Base-by-base conservation (phyloP, 805 yeast genomes). In the Sugiyamaella floridensis region DNA sequence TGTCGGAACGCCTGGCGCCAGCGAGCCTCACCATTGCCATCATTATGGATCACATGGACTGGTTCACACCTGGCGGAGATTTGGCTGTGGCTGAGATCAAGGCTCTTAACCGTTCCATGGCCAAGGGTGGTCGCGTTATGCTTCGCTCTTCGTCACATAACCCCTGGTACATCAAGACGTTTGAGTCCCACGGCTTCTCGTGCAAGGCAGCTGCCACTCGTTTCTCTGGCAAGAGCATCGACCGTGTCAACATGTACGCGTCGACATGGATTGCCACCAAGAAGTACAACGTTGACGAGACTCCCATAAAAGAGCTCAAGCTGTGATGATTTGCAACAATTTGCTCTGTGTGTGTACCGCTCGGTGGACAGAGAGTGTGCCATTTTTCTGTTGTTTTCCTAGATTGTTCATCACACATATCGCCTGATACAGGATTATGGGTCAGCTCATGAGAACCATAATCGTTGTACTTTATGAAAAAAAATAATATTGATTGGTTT, bases 11-110 rank as follows among this genome's bases (percentile, higher is more conserved):
- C 57, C 71, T 86, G 50, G 72, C 81, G 22, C 72, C 76, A 47
- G 76, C 78, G 52, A 78, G 89, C 10, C 75, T 86, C 44, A 82
- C 90, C 4, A 82, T 83, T 60, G 92, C 92, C 32, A 79, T 86
- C 43, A 84, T 86, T 50, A 86, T 86, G 95, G 95, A 86, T 67
- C 95, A 86, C 67, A 85, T 87, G 93, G 95, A 87, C 69, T 86
- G 95, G 95, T 86, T 86, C 64, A 82, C 83, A 59, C 83, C 86
- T 40, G 65, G 73, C 14, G 85, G 83, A 8, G 62, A 62, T 2
- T 49, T 43, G 11, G 90, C 88, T 11, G 70, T 75, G 46, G 74
- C 76, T 44, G 95, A 87, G 66, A 81, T 87, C 57, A 64, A 73
- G 34, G 86, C 88, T 0, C 72, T 87, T 45, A 75, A 75, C 64